Evolutionary conservation across 2,329 filamentous ascomycete genomes (phyloP).

Genomic region (Pseudogymnoascus sp.): DNA sequence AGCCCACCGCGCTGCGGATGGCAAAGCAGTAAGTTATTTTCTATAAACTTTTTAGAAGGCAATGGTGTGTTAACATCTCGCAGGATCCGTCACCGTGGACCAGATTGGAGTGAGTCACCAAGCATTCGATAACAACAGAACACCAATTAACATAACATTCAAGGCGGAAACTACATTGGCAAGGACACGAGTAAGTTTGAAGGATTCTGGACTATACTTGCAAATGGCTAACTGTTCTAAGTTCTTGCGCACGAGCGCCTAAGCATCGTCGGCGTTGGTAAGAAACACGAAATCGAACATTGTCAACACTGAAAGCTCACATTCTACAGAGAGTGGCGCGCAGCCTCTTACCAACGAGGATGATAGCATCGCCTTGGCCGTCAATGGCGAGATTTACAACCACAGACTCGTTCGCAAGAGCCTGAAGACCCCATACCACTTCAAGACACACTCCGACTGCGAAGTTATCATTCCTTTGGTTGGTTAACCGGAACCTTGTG

Average conservation of each 20-base stretch:
- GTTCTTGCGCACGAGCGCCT: conserved; percentile 96
- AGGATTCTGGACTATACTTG: neutral
- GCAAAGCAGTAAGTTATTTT: conserved; percentile 71
- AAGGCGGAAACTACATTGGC: conserved; percentile 79
- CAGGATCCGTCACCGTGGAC: conserved; percentile 90
- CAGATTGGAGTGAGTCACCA: conserved; percentile 84
- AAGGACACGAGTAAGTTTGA: conserved; percentile 76
- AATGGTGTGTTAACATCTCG: conserved; percentile 14
- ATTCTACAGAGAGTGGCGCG: conserved; percentile 73
- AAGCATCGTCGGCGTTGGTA: conserved; percentile 94
- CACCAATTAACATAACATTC: conserved; percentile 15
- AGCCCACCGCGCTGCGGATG: conserved; percentile 86
- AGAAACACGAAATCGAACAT: conserved; percentile 28
- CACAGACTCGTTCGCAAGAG: conserved; percentile 88
- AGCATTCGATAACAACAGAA: conserved; percentile 20
- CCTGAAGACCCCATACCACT: conserved; percentile 77
- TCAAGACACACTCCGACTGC: conserved; percentile 98
- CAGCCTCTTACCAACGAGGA: conserved; percentile 93
- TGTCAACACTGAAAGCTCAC: conserved; percentile 6
- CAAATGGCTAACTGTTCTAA: conserved; percentile 32
- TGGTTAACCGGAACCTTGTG: conserved; percentile 31
- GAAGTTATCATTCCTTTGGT: conserved; percentile 98
- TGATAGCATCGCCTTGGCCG: conserved; percentile 77
- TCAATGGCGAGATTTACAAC: conserved; percentile 99
- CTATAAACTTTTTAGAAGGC: neutral